Conservation (phyloP, 179 eudicot genomes). For the Nepenthes alata region DNA sequence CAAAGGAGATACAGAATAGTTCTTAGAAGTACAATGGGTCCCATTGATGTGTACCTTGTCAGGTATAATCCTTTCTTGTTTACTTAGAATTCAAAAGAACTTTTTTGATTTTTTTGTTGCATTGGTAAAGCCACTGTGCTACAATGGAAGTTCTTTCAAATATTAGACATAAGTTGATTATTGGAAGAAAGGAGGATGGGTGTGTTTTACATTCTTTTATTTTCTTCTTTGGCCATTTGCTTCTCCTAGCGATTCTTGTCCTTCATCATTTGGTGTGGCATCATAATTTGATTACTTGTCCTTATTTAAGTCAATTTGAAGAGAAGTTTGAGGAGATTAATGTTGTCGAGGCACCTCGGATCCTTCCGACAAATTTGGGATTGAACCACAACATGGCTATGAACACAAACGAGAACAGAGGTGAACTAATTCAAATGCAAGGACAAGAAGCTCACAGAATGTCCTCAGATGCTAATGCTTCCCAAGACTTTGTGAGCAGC, state of each 20-base stretch:
- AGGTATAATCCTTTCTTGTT: conserved; percentile 35
- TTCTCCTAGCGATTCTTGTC: background rate
- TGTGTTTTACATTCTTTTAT: background rate
- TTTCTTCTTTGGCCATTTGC: background rate
- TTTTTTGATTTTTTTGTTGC: too few species aligned
- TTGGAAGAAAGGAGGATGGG: too few species aligned
- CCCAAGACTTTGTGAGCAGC: conserved; percentile 67
- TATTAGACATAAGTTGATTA: too few species aligned
- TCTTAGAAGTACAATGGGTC: conserved; percentile 95
- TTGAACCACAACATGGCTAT: conserved; percentile 18
- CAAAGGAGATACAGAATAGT: conserved; percentile 90
- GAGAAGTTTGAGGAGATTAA: conserved; percentile 85
- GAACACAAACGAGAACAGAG: conserved; percentile 19
- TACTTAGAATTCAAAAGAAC: background rate
- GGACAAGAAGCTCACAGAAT: conserved; percentile 29
- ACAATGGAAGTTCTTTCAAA: too few species aligned
- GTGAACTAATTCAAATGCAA: conserved; percentile 27
- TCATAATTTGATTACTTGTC: background rate
- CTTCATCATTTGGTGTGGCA: background rate
- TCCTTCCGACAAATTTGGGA: conserved; percentile 36
- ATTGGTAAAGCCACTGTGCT: too few species aligned
- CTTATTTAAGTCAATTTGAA: conserved; percentile 65
- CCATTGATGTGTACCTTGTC: conserved; percentile 87
- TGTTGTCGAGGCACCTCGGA: conserved; percentile 40
- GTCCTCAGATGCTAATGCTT: conserved; percentile 39